Base-by-base conservation (phyloP, 2,329 filamentous ascomycete species). In the Ambrosiella cleistominuta region DNA sequence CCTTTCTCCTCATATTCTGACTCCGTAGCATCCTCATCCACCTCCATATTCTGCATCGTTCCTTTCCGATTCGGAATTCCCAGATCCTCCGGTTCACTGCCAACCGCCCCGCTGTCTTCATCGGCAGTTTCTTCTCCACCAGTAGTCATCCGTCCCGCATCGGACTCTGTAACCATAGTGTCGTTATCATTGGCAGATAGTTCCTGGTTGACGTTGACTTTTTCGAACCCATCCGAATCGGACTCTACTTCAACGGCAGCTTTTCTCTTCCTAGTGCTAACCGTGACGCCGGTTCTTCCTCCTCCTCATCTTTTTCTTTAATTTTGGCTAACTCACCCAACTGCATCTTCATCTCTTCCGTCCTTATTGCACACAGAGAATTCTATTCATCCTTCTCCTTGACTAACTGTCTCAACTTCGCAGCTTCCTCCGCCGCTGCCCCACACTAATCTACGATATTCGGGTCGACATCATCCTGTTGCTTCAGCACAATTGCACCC, bases 381-480 rank as follows among this genome's bases (percentile, higher is more conserved):
- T 8, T 38, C 19, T 7, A 17, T 5, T 47, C n/a, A 6, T 51
- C 47, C 37, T 27, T 12, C 11, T 42, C 19, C 17, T 44, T 40
- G 27, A 40, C 19, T 3, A 9, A 51, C 13, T 36, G 15, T n/a
- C 9, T 27, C n/a, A n/a, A 12, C 11, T 42, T 3, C n/a, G 39
- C 2, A 11, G 47, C 35, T 3, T 74, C 71, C 58, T 76, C 70
- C 8, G 78, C 74, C 4, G 81, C 79, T 17, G 73, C 71, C 47
- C 76, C 77, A 60, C 83, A 85, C 86, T 86, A 90, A 58, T 85
- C 80, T 61, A 85, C 84, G 3, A 83, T 71, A 57, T 81, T 76
- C 61, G 87, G 75, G 61, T 77, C 77, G 61, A 81, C 77, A 49
- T 78, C 75, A 39, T 75, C 73, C 59, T 78, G 74, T 63, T 75